Base-by-base conservation (phyloP, 75 land plant genomes). In the Pinus albicaulis region DNA sequence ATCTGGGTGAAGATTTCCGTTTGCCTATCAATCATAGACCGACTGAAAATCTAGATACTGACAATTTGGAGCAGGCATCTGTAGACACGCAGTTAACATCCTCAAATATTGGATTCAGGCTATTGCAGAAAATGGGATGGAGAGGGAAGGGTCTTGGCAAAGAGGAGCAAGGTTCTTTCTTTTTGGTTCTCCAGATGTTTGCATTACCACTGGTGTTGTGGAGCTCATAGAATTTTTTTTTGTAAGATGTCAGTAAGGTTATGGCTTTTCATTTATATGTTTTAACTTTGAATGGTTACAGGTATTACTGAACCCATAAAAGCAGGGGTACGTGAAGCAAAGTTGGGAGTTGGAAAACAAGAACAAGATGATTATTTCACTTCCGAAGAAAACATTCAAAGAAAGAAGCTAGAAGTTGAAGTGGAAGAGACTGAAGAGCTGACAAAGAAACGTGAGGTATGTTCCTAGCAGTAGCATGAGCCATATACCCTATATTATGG, bases 121-220 rank as follows among this genome's bases (percentile, higher is more conserved):
- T 98, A 41, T 82, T 98, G 75, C 98, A 91, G 71, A 98, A 95
- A 75, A 98, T 98, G 99, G 99, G 99, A 25, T 98, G 99, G 99
- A 98, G 91, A 83, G 99, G 99, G 34, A 92, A 88, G 70, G 99
- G 99, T 63, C 98, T 98, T 76, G 99, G 99, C 58, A 98, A 95
- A 84, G 82, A 98, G 77, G 99, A 98, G 74, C 99, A 98, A 91
- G 99, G 99, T 95, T n/a, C 2, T 26, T 69, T 74, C 38, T 59
- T 77, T 48, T 62, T 31, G 23, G 31, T 19, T 48, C 53, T 10
- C 2, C 2, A 48, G 53, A 10, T 48, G 11, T 48, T 74, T 31
- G 68, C 15, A 59, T 24, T 31, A 41, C 25, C 55, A 72, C 24
- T 24, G 31, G 53, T 41, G 57, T 72, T 53, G 57, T 55, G 15